Evolutionary conservation across 2,329 filamentous ascomycete genomes (phyloP).

Genomic region (Pestalotiopsis sp.): DNA sequence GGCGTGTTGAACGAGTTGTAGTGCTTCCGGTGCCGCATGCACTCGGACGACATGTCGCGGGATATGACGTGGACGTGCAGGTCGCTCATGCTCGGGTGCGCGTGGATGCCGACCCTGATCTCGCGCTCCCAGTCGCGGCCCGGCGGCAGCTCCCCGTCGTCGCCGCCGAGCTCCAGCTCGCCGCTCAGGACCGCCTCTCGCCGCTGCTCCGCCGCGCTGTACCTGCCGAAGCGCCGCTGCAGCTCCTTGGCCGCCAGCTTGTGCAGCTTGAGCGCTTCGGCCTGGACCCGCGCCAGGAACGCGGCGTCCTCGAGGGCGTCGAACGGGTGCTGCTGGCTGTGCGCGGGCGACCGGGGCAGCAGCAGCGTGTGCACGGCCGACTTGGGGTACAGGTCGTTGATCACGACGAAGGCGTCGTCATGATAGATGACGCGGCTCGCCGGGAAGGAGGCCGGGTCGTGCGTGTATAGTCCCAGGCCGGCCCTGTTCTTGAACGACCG

Average conservation of each 20-base stretch:
- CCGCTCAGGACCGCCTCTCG: slow-evolving; percentile 70
- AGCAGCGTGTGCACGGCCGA: slow-evolving; percentile 82
- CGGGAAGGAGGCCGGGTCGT: slow-evolving; percentile 62
- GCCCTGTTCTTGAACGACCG: slow-evolving; percentile 50
- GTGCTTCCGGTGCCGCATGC: slow-evolving; percentile 80
- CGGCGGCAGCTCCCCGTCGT: slow-evolving; percentile 55
- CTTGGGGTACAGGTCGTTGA: slow-evolving; percentile 87
- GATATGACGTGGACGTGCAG: slow-evolving; percentile 89
- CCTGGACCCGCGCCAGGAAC: slow-evolving; percentile 68
- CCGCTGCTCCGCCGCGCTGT: slow-evolving; percentile 63
- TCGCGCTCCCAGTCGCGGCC: slow-evolving; percentile 81
- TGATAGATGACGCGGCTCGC: slow-evolving; percentile 64
- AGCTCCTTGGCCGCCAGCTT: slow-evolving; percentile 74
- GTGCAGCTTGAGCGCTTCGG: slow-evolving; percentile 64
- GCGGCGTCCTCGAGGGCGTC: slow-evolving; percentile 70
- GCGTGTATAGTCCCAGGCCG: slow-evolving; percentile 69
- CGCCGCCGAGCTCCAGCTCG: slow-evolving; percentile 40
- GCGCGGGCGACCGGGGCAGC: slow-evolving; percentile 66
- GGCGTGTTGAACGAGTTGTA: slow-evolving; percentile 89
- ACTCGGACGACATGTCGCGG: slow-evolving; percentile 73
- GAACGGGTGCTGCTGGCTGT: slow-evolving; percentile 72
- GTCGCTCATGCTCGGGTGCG: slow-evolving; percentile 88
- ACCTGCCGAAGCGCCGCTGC: slow-evolving; percentile 65
- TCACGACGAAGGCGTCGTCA: slow-evolving; percentile 71
- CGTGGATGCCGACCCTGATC: slow-evolving; percentile 79